Base-by-base conservation (phyloP, 1,284 basidiomycete species). In the Ustilago bromivora region DNA sequence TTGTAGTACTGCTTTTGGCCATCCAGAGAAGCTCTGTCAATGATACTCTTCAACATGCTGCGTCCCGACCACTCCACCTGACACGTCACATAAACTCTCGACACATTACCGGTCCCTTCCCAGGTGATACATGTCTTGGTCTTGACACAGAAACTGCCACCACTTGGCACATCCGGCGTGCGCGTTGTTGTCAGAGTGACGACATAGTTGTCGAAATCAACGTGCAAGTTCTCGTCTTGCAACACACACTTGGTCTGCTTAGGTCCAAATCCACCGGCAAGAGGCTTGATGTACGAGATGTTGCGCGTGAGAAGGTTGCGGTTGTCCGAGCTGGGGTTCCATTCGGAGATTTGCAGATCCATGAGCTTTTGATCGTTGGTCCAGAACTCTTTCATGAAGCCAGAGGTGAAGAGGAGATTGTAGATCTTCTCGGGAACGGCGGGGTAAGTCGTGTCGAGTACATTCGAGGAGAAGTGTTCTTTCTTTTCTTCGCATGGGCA, bases 41-140 rank as follows among this genome's bases (percentile, higher is more conserved):
- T 97, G 81, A 99, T 94, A 64, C 94, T 94, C 87, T 94, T 96
- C 87, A 99, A 94, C 88, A 98, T 98, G 87, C 94, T 96, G 79
- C 95, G 90, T 28, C 96, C 96, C 0, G 92, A 94, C 96, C 96
- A 99, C 74, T 98, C 96, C 3, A 98, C 94, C 78, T 93, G 91
- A 8, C 93, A 95, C 41, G 94, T 96, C 4, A 99, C 94, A 9
- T 94, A 81, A 13, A 99, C 90, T 60, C 90, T 91, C 2, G 93
- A 92, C 4, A 91, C 90, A 61, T 93, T 90, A 4, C 90, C 88
- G 6, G 61, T 67, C 57, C 92, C 92, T 5, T 93, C 95, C 96
- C 96, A 99, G 86, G 91, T 98, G 65, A 99, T 89, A 85, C 96
- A 98, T 11, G 95, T 97, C 78, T 92, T 89, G 17, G 96, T 98